Base-by-base conservation (phyloP, 768 basidiomycete species). In the Auriscalpium orientale region DNA sequence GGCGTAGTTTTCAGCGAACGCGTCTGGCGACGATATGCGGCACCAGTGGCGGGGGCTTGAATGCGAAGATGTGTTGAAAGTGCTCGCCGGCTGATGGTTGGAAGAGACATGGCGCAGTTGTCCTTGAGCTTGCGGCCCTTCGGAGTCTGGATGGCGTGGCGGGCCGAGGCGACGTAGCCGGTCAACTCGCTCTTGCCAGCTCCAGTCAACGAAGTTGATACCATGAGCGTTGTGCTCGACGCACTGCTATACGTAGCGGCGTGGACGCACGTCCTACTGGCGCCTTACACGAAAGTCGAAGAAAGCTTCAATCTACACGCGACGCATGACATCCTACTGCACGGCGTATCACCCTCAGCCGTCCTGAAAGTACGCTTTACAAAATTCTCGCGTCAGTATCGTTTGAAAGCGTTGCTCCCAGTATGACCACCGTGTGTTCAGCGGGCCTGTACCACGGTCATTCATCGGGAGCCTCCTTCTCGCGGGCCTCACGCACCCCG, bases 241-340 rank as follows among this genome's bases (percentile, higher is more conserved):
- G 59, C 72, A 18, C 64, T 82, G 10, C 64, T 89, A 15, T 67
- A 84, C 22, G 64, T 64, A 0, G 73, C 76, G 47, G 74, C 76
- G 52, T 89, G 83, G 78, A 62, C 66, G 1, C 87, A 95, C 60
- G 87, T 95, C 48, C 61, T 88, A 22, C 72, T 91, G 3, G 81
- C 90, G 2, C 95, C 97, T 0, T 92, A 88, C 67, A 89, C 91
- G 4, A 99, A 99, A 73, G 97, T 99, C 33, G 97, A 99, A 70
- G 97, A 99, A 72, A 90, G 88, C 65, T 98, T 98, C 77, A 94
- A 88, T 62, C 79, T 98, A 9, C 97, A 98, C 66, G 94, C 91
- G 0, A 79, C 78, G 0, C 91, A 97, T 65, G 97, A 99, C 69
- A 74, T 91, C 22, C 73, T 98, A 33, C 79, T 86, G 72, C 85